These are phyloP conservation scores for Coffea humblotiana DNA, from an alignment of 305 asterid species.

Conservation along the genomic window DNA sequence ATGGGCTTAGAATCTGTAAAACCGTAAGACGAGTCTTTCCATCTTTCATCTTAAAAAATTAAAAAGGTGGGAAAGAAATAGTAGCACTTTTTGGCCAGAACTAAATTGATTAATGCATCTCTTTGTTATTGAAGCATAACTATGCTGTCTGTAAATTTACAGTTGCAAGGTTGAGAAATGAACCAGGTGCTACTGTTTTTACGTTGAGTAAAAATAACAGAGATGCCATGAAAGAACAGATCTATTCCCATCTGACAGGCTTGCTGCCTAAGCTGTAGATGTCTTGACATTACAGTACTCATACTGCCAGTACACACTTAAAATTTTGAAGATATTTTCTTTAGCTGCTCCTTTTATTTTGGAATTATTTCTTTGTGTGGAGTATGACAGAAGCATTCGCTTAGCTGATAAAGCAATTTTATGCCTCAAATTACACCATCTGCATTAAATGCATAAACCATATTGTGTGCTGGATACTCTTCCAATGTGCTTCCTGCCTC, in stretches of 20 bases:
- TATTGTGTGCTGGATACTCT: no score
- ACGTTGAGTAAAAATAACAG: constrained; percentile 50
- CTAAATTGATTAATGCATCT: constrained; percentile 7
- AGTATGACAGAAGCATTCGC: neutral
- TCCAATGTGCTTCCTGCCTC: neutral
- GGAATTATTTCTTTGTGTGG: neutral
- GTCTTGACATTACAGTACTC: neutral
- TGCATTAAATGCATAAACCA: neutral
- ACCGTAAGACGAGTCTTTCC: neutral
- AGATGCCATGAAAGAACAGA: constrained; percentile 69
- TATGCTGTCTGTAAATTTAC: constrained; percentile 16
- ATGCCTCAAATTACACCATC: neutral
- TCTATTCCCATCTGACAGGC: constrained; percentile 47
- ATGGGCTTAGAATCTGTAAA: neutral
- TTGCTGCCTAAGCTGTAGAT: constrained; percentile 43
- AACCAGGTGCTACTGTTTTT: constrained; percentile 59
- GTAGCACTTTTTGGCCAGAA: neutral
- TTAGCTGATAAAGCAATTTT: neutral
- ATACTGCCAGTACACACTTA: neutral
- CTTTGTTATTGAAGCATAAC: neutral
- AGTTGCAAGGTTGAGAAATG: constrained; percentile 78
- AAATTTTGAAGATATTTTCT: neutral
- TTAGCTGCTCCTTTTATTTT: neutral
- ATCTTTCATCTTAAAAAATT: neutral
- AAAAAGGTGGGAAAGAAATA: neutral